These are phyloP conservation scores for Pseudocercospora cruenta DNA, from an alignment of 2,329 filamentous ascomycete genomes.

Conservation along the genomic window DNA sequence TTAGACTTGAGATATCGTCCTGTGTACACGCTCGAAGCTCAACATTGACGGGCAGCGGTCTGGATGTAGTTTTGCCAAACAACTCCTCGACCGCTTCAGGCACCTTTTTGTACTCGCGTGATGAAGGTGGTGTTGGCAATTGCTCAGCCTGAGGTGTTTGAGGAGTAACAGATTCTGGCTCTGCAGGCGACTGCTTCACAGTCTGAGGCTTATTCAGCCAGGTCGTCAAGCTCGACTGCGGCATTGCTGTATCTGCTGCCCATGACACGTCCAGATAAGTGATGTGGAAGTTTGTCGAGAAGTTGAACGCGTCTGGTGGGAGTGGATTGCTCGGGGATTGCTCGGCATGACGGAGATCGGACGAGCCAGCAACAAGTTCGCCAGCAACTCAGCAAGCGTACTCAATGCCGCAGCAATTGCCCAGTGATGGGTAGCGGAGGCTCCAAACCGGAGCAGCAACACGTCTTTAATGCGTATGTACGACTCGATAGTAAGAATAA, in stretches of 20 bases:
- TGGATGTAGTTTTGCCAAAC: not conserved
- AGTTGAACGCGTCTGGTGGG: not conserved
- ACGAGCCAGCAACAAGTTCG: constrained; percentile 23
- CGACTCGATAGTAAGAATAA: not conserved
- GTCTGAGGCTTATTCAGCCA: constrained; percentile 53
- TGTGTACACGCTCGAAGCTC: constrained; percentile 57
- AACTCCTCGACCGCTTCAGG: not conserved
- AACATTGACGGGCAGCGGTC: constrained; percentile 52
- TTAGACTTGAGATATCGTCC: constrained; percentile 59
- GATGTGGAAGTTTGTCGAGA: not conserved
- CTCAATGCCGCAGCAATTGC: constrained; percentile 5
- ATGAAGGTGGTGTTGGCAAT: constrained; percentile 14
- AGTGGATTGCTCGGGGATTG: not conserved
- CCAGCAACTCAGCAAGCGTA: not conserved
- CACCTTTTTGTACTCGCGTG: not conserved
- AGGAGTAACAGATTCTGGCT: constrained; percentile 12
- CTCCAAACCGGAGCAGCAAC: constrained; percentile 65
- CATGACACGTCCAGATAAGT: not conserved
- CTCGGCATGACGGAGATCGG: constrained; percentile 8
- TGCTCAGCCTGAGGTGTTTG: constrained; percentile 4
- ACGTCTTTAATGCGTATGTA: constrained; percentile 66
- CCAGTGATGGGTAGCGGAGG: constrained; percentile 62
- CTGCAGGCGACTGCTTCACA: constrained; percentile 31
- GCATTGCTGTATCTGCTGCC: constrained; percentile 35
- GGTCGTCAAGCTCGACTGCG: constrained; percentile 51